phyloP scores from a whole-genome alignment of 1,139 yeast species.

The Pichia sp. region DNA sequence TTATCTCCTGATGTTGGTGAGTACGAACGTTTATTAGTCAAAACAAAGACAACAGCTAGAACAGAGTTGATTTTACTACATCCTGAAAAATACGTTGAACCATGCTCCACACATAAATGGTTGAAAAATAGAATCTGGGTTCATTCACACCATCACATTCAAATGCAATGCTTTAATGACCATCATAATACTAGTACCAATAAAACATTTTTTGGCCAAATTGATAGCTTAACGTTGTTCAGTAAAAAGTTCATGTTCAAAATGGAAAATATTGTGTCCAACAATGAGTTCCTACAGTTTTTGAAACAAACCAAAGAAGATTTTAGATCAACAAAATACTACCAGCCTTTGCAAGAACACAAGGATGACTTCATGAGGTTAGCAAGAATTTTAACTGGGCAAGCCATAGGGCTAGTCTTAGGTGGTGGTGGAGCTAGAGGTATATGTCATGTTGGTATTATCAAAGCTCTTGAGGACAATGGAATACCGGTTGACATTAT shows the following conservation, averaged over 20 bases:
- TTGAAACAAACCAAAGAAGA: constrained; percentile 26
- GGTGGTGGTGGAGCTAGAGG: constrained; percentile 99
- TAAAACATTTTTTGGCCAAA: constrained; percentile 8
- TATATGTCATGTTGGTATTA: constrained; percentile 83
- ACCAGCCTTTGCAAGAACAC: constrained; percentile 52
- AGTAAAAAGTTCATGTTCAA: constrained; percentile 24
- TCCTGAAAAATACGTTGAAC: constrained; percentile 72
- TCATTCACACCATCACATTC: constrained; percentile 88
- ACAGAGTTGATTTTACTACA: constrained; percentile 84
- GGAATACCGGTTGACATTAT: constrained; percentile 92
- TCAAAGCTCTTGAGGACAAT: constrained; percentile 86
- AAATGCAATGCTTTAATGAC: constrained; percentile 37
- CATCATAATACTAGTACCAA: constrained; percentile 13
- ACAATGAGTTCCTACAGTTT: constrained; percentile 28
- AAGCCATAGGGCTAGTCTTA: constrained; percentile 87
- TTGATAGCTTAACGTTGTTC: constrained; percentile 19
- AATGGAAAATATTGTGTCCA: constrained; percentile 29
- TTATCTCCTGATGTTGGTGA: constrained; percentile 75
- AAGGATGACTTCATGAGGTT: constrained; percentile 86
- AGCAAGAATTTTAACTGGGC: constrained; percentile 86
- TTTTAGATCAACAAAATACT: constrained; percentile 29
- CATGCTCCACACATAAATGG: constrained; percentile 86
- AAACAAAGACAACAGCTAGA: constrained; percentile 78
- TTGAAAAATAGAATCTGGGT: constrained; percentile 84
- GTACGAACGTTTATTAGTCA: constrained; percentile 70